Conservation (phyloP, 2,329 filamentous ascomycete genomes). For the Rutstroemia sydowiana region DNA sequence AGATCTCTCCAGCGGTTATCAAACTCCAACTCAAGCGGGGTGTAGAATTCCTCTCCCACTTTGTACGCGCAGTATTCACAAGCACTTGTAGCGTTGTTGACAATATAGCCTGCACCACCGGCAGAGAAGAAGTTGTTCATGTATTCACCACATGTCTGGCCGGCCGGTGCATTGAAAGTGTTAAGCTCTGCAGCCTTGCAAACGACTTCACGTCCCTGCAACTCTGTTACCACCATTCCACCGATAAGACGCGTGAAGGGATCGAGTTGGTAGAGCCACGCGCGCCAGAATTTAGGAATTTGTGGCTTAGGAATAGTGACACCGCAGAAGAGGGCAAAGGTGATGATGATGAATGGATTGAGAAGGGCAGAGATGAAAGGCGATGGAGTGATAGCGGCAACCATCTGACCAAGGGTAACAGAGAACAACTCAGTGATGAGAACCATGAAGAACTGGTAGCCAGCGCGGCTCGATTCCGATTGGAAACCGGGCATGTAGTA, state of each 20-base stretch:
- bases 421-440: constrained; percentile 79
- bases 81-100: constrained; percentile 53
- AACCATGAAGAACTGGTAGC: constrained; percentile 82
- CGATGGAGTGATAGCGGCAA: constrained; percentile 70
- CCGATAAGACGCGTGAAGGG: constrained; percentile 77
- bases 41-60: constrained; percentile 74
- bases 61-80: constrained; percentile 81
- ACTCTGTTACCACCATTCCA: constrained; percentile 71
- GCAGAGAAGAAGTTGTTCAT: constrained; percentile 61
- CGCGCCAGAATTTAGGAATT: constrained; percentile 72
- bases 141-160: constrained; percentile 66
- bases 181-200: constrained; percentile 59
- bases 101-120: constrained; percentile 67
- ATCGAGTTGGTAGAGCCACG: constrained; percentile 76
- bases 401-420: constrained; percentile 68
- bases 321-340: constrained; percentile 80
- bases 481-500: constrained; percentile 81
- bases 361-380: constrained; percentile 73
- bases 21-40: constrained; percentile 58
- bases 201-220: constrained; percentile 56
- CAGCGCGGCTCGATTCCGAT: constrained; percentile 54
- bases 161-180: constrained; percentile 56
- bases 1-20: constrained; percentile 71
- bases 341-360: constrained; percentile 77
- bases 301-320: constrained; percentile 72